phyloP scores from a whole-genome alignment of 164 flowering plant species.

The Chimonanthus praecox region DNA sequence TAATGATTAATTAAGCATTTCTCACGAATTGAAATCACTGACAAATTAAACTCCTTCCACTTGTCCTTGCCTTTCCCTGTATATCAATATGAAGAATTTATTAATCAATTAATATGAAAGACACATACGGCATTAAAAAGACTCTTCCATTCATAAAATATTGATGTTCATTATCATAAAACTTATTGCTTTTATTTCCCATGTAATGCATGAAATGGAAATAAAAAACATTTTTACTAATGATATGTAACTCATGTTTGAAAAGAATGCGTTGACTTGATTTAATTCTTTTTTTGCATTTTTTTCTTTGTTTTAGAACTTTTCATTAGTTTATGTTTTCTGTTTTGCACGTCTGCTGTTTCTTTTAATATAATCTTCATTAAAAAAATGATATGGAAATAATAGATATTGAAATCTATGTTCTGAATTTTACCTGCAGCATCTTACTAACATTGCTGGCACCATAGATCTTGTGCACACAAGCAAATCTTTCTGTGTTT shows the following conservation, averaged over 20 bases:
- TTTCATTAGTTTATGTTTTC: no score
- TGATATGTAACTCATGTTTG: no score
- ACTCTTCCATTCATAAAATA: neutral
- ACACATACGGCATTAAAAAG: neutral
- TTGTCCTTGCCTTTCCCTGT: neutral
- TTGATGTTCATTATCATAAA: neutral
- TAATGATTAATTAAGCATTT: no score
- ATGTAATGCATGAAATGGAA: neutral
- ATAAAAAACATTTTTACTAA: neutral
- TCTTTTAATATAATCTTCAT: no score
- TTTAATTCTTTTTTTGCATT: no score
- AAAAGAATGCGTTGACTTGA: no score
- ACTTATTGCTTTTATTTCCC: neutral
- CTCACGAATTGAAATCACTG: neutral
- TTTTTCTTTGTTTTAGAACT: no score
- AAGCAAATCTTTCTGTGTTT: slow-evolving; percentile 24
- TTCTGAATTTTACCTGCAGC: slow-evolving; percentile 16
- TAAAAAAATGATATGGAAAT: neutral
- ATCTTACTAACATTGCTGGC: slow-evolving; percentile 26
- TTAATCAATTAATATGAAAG: neutral
- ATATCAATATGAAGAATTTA: no score
- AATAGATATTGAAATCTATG: neutral
- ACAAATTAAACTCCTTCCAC: neutral
- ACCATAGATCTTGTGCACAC: slow-evolving; percentile 30
- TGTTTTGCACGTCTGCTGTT: no score